These are phyloP conservation scores for Pythium periplocum DNA, from an alignment of 352 stramenopile genomes.

Conservation along the genomic window DNA sequence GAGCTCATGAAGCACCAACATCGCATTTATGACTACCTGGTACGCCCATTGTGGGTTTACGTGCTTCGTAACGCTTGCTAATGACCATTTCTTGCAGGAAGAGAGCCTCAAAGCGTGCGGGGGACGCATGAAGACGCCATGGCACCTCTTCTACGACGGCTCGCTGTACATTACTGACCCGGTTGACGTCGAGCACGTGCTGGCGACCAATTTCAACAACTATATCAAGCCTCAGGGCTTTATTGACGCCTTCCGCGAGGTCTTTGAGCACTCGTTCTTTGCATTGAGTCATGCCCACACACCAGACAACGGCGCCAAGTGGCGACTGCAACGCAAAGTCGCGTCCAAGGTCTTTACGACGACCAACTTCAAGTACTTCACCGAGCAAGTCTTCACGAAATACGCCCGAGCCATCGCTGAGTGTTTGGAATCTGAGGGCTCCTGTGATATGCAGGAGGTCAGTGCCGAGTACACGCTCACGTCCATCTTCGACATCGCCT, in stretches of 20 bases:
- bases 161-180: constrained; percentile 60
- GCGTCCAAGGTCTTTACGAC: constrained; percentile 86
- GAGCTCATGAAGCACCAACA: constrained; percentile 41
- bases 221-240: constrained; percentile 73
- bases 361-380: constrained; percentile 42
- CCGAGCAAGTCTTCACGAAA: constrained; percentile 40
- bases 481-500: constrained; percentile 58
- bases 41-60: not conserved
- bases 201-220: constrained; percentile 59
- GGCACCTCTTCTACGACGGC: constrained; percentile 62
- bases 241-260: constrained; percentile 53
- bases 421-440: constrained; percentile 3
- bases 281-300: constrained; percentile 56
- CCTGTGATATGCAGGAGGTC: constrained; percentile 52
- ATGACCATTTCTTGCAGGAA: constrained; percentile 15
- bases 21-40: constrained; percentile 55
- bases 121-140: constrained; percentile 58
- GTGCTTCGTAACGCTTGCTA: too few relatives aligned
- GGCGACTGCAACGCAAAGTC: constrained; percentile 73
- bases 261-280: constrained; percentile 74
- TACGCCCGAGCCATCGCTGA: constrained; percentile 22
- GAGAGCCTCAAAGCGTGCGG: constrained; percentile 33
- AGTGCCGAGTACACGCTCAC: constrained; percentile 45
- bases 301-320: constrained; percentile 48
- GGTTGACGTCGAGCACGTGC: constrained; percentile 58